phyloP scores from a whole-genome alignment of 352 stramenopile genomes.

The Phytophthora pisi region DNA sequence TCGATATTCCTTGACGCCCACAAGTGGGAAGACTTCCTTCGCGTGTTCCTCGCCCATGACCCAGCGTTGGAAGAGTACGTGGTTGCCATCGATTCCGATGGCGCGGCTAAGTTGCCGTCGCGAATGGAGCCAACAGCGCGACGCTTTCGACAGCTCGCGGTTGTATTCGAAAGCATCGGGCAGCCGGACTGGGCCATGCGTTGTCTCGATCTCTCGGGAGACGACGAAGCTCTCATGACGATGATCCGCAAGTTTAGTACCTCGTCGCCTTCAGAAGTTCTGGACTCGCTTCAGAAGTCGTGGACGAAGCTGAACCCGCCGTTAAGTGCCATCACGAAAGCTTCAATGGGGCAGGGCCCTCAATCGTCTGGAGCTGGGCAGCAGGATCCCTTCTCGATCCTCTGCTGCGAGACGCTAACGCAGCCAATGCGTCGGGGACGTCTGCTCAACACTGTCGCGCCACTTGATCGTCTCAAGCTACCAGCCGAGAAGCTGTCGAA shows the following conservation, averaged over 20 bases:
- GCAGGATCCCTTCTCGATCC: conserved; percentile 63
- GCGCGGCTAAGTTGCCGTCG: conserved; percentile 66
- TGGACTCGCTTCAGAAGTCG: conserved; percentile 55
- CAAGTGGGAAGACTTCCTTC: conserved; percentile 62
- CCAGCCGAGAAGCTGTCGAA: conserved; percentile 17
- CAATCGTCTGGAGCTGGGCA: conserved; percentile 26
- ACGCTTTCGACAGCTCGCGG: conserved; percentile 48
- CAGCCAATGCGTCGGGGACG: conserved; percentile 75
- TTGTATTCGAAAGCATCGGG: conserved; percentile 56
- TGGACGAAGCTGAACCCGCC: conserved; percentile 62
- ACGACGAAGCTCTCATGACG: conserved; percentile 66
- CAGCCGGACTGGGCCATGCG: conserved; percentile 60
- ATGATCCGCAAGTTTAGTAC: conserved; percentile 43
- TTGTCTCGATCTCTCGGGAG: conserved; percentile 73
- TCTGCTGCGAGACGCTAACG: conserved; percentile 65
- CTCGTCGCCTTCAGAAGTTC: conserved; percentile 26
- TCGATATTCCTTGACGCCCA: conserved; percentile 63
- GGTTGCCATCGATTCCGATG: conserved; percentile 47
- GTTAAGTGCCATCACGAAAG: conserved; percentile 48
- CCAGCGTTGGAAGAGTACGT: conserved; percentile 75
- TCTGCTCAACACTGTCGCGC: conserved; percentile 53
- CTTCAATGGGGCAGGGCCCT: conserved; percentile 18
- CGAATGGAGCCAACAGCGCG: conserved; percentile 44
- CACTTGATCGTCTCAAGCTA: conserved; percentile 55
- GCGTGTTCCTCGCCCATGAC: conserved; percentile 53